Base-by-base conservation (phyloP, 345 rosid species). In the Bruguiera gymnorhiza region DNA sequence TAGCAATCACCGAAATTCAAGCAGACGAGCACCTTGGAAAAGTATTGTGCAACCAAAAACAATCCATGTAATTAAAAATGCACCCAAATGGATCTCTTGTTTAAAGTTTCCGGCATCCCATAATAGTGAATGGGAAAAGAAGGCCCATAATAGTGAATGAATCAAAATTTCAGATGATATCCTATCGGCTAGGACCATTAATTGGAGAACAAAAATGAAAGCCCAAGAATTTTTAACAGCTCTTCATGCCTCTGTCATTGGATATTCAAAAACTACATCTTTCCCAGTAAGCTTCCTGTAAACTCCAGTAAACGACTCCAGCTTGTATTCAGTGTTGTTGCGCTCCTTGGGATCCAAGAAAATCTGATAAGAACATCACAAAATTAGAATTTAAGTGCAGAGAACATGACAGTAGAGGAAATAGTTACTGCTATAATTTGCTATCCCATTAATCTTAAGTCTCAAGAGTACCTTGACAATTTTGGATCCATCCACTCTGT, bases 281-380 rank as follows among this genome's bases (percentile, higher is more conserved):
- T 84, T 88, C 53, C 94, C 94, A 0, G 92, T 87, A 63, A 92
- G 94, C 81, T 87, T 89, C 84, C 94, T 71, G 91, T 89, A 92
- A 48, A 89, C 96, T 43, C 88, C 90, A 6, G 85, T 59, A 78
- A 86, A 83, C 1, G 96, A 77, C 74, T 89, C 92, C 50, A 89
- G 79, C 84, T 92, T 89, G 86, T 86, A 86, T 70, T 92, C 96
- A 0, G 96, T 89, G 81, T 83, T 87, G 86, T 86, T 92, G 61
- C 77, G 77, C 83, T 87, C 94, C 86, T 89, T 92, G 1, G 87
- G 79, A 64, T 90, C 91, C 85, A 92, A 83, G 83, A 71, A 89
- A 36, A 92, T 81, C 97, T 92, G 75, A 43, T 13, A 43, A 13
- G 18, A 43, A 43, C 16, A 13, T 3, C 5, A 43, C 18, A 43